Percentiles rank a stretch among this genome's conserved stretches.
Conservation (phyloP, 2,329 filamentous ascomycete genomes). For the Scedosporium minutisporum region DNA sequence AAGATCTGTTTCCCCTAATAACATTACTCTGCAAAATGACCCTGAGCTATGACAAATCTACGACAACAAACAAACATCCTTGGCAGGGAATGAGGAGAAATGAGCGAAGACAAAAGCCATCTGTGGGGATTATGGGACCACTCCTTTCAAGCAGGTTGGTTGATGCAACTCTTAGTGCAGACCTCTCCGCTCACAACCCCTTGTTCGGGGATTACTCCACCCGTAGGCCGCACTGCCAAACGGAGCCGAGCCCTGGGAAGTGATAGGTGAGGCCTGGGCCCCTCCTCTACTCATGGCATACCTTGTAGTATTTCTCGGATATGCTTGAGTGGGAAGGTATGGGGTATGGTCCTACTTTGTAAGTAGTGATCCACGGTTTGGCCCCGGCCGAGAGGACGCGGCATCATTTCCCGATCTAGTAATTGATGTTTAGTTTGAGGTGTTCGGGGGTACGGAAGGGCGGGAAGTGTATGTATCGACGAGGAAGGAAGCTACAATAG, state of each 20-base stretch:
- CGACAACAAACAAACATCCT: too few species aligned
- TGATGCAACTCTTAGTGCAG: not conserved
- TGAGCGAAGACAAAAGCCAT: not conserved
- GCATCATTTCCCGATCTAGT: not conserved
- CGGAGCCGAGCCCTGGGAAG: not conserved
- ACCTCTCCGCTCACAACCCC: not conserved
- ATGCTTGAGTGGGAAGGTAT: not conserved
- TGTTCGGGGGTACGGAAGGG: not conserved
- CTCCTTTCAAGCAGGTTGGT: not conserved
- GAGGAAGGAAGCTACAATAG: not conserved
- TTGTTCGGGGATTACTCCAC: not conserved
- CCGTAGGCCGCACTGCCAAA: not conserved
- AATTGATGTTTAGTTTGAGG: not conserved
- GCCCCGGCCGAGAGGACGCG: not conserved
- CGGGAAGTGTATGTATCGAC: not conserved
- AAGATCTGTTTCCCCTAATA: too few species aligned
- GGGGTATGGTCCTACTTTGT: too few species aligned
- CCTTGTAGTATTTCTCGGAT: not conserved
- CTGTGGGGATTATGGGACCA: not conserved
- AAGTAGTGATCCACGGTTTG: not conserved
- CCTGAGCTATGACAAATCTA: too few species aligned
- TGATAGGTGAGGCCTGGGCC: not conserved
- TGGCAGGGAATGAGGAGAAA: too few species aligned
- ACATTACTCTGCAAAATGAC: too few species aligned
- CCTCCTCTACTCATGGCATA: not conserved